These are phyloP conservation scores for Leccinum truebloodii DNA, from an alignment of 768 basidiomycete species.

Conservation along the genomic window DNA sequence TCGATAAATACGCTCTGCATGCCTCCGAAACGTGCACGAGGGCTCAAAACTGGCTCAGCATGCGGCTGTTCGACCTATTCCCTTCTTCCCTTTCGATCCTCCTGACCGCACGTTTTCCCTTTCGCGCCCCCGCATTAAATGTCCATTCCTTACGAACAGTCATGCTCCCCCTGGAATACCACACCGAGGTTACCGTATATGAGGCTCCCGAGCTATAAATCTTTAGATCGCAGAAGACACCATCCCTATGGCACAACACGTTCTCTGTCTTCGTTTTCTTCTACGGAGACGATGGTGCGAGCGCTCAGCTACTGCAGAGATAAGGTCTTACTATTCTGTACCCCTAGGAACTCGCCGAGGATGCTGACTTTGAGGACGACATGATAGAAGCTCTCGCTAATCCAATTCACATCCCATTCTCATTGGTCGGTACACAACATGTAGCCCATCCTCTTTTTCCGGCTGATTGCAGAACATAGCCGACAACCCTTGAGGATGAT, in stretches of 20 bases:
- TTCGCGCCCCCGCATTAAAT: conserved; percentile 12
- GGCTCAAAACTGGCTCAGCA: conserved; percentile 15
- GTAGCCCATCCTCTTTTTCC: not conserved
- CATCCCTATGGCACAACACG: conserved; percentile 22
- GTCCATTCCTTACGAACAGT: conserved; percentile 23
- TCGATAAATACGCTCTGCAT: conserved; percentile 18
- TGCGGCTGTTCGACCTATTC: conserved; percentile 10
- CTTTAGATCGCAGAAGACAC: conserved; percentile 20
- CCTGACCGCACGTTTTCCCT: not conserved
- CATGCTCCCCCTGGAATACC: conserved; percentile 10
- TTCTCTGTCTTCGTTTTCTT: not conserved
- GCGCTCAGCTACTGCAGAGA: not conserved
- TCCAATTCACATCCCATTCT: conserved; percentile 7
- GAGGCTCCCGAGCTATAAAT: conserved; percentile 26
- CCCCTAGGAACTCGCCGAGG: conserved; percentile 17
- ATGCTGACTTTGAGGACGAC: conserved; percentile 9
- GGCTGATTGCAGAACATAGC: conserved; percentile 14
- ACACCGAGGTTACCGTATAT: conserved; percentile 11
- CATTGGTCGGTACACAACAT: conserved; percentile 16
- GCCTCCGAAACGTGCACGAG: conserved; percentile 28
- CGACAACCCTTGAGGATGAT: conserved; percentile 19
- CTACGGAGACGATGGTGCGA: conserved; percentile 14
- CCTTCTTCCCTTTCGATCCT: conserved; percentile 2
- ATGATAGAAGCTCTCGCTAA: not conserved
- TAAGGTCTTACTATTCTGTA: conserved; percentile 7